A percentile compares a stretch with the other conserved stretches of the same genome.
phyloP scores from a whole-genome alignment of 495 filamentous ascomycete species.

The Xylaria cubensis region DNA sequence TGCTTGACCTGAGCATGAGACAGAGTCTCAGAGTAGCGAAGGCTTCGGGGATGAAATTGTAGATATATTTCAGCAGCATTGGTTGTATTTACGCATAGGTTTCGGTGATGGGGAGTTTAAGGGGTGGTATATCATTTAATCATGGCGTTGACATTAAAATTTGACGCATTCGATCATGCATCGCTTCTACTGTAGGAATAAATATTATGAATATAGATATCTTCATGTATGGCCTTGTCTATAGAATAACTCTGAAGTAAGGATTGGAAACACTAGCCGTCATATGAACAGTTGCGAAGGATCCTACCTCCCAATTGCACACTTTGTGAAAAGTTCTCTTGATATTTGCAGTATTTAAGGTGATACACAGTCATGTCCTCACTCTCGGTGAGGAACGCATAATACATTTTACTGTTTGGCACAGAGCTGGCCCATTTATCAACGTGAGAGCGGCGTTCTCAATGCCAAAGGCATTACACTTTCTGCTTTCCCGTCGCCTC shows the following conservation, averaged over 20 bases:
- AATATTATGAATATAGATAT: neutral
- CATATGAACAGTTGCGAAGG: too few species aligned
- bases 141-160: neutral
- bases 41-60: slow-evolving; percentile 95
- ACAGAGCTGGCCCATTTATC: neutral
- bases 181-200: neutral
- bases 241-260: neutral
- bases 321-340: too few species aligned
- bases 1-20: slow-evolving; percentile 95
- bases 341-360: too few species aligned
- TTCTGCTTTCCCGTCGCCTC: slow-evolving; percentile 45
- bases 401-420: neutral
- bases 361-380: neutral
- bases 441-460: slow-evolving; percentile 32
- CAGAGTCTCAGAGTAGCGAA: slow-evolving; percentile 90
- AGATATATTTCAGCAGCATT: slow-evolving; percentile 31
- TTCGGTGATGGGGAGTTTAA: slow-evolving; percentile 6
- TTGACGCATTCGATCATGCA: neutral
- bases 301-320: too few species aligned
- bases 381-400: neutral
- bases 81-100: neutral
- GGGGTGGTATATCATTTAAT: neutral
- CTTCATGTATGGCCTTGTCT: neutral
- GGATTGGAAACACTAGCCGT: too few species aligned
- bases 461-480: slow-evolving; percentile 55